Conservation (phyloP, 176 grass and related monocot genomes). For the Raddia distichophylla region DNA sequence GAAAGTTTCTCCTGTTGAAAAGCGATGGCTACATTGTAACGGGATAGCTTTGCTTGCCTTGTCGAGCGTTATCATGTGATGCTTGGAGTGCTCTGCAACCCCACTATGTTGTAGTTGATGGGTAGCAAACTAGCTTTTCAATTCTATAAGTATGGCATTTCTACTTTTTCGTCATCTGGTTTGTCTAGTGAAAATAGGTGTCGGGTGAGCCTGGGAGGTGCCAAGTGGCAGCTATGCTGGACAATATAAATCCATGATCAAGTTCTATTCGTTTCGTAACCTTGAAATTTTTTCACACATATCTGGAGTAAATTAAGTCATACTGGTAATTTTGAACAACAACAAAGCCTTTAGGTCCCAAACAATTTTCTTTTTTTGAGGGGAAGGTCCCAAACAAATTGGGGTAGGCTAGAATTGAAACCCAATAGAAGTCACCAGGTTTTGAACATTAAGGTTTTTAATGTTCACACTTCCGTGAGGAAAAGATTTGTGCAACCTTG, state of each 20-base stretch:
- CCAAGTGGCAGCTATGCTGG: neutral
- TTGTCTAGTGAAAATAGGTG: conserved; percentile 5
- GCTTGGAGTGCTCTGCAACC: conserved; percentile 47
- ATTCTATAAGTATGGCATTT: conserved; percentile 38
- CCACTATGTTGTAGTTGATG: conserved; percentile 43
- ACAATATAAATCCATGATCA: neutral
- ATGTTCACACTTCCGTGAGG: neutral
- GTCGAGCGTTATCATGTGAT: conserved; percentile 38
- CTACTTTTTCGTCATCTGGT: conserved; percentile 7
- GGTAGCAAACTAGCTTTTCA: conserved; percentile 35
- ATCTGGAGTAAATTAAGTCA: neutral
- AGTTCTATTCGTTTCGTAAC: conserved; percentile 4
- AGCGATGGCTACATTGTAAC: conserved; percentile 36
- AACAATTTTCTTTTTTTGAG: no score
- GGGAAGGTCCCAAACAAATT: no score
- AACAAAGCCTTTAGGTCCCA: no score
- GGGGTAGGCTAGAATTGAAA: no score
- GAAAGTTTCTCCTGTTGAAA: conserved; percentile 29
- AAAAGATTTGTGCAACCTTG: neutral
- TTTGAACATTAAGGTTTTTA: neutral
- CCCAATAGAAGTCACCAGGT: no score
- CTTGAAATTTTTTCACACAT: conserved; percentile 3
- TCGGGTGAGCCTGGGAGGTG: neutral
- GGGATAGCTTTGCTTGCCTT: conserved; percentile 45
- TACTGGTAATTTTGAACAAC: neutral